Base-by-base conservation (phyloP, 352 stramenopile genomes). In the Pythium aquatile region DNA sequence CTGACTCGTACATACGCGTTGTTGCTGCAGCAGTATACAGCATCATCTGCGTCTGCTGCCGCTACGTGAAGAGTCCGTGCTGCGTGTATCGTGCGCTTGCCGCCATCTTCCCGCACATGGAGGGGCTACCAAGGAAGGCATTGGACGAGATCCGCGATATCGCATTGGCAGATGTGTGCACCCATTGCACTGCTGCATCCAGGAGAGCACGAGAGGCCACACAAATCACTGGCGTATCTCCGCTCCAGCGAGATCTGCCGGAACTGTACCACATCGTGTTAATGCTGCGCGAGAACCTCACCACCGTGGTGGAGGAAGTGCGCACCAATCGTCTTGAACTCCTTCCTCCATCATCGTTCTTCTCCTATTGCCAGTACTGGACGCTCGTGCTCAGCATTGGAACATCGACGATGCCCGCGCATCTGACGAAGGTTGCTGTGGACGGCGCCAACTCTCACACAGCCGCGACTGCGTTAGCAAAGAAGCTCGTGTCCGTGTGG, bases 301-400 rank as follows among this genome's bases (percentile, higher is more conserved):
- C 76, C 20, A 66, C 77, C 11, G 84, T 93, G 17, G 79, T 79
- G 1, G 74, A 84, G 37, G 79, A 84, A 33, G 77, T 91, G 26
- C 89, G 88, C 49, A 91, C 81, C 1, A 85, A 79, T 44, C 80
- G 83, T 3, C 47, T 91, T n/a, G 76, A 87, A 54, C 70, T 83
- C 32, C 55, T 69, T 30, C 44, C 66, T 16, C 68, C 68, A 13
- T 62, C 73, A 5, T 61, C 58, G 9, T 70, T 68, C 16, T 92
- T 88, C 48, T 81, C 75, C 2, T 89, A 87, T 55, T 93, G 85
- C 58, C 82, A 85, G 44, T 91, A 92, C 55, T 91, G 85, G 81
- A 80, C 72, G 10, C 64, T 93, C 46, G 65, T 90, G 39, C 29
- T 91, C 30, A 77, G 78, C 51, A 75, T 88, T 62, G 69, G 61